Evolutionary conservation across 495 filamentous ascomycete genomes (phyloP).

Genomic region (Hypomontagnella submonticulosa): DNA sequence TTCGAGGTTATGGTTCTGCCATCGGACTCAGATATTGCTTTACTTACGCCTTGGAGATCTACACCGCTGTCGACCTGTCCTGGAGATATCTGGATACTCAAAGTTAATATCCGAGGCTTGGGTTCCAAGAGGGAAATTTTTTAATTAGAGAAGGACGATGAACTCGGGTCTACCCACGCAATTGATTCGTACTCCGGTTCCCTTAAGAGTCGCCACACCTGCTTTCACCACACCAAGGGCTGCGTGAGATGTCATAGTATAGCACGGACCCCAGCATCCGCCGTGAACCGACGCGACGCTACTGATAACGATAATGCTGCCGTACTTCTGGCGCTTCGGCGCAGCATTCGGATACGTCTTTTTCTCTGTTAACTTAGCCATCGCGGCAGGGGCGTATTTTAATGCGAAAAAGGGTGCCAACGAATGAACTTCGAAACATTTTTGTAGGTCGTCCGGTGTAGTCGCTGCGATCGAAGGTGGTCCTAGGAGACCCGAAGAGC

Average conservation of each 20-base stretch:
- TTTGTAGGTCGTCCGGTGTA: constrained; percentile 62
- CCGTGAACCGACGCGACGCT: constrained; percentile 67
- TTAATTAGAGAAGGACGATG: neutral
- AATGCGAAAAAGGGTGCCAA: constrained; percentile 71
- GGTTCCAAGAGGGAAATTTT: no score
- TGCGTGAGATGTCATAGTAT: constrained; percentile 69
- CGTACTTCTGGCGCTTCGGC: constrained; percentile 65
- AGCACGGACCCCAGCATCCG: constrained; percentile 67
- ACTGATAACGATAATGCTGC: constrained; percentile 68
- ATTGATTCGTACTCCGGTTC: constrained; percentile 69
- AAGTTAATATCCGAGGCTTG: no score
- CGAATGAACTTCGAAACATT: constrained; percentile 66
- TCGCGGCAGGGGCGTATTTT: constrained; percentile 70
- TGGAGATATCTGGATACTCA: constrained; percentile 53
- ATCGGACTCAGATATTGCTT: neutral
- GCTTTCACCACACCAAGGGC: constrained; percentile 67
- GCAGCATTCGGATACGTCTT: constrained; percentile 69
- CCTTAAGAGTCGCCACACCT: constrained; percentile 67
- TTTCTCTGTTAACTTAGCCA: constrained; percentile 65
- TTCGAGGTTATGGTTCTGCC: constrained; percentile 9
- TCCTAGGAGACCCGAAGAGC: constrained; percentile 64
- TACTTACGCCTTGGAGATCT: constrained; percentile 59
- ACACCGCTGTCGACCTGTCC: constrained; percentile 70
- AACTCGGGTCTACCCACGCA: constrained; percentile 40
- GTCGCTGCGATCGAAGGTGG: constrained; percentile 66